Evolutionary conservation across 73 alveolate genomes (phyloP).

Genomic region (Durusdinium trenchii): DNA sequence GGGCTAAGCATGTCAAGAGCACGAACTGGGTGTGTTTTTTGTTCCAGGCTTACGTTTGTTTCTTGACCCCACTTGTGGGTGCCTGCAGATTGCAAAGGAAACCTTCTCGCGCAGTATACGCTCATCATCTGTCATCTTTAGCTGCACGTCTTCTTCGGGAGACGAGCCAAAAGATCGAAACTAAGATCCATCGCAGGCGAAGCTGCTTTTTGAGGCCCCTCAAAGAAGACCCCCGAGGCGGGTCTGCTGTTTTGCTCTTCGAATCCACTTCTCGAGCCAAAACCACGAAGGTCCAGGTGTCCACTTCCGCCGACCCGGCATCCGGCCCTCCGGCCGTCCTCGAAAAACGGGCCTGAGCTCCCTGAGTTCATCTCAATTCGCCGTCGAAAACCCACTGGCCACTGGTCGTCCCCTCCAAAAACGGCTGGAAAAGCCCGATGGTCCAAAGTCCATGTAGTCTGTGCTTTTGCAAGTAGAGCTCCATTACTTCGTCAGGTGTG

Average conservation of each 20-base stretch:
- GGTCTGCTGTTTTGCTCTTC: not conserved
- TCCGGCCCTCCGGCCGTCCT: too few species aligned
- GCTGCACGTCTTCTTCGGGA: not conserved
- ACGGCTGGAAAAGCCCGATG: too few species aligned
- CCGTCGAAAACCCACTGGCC: too few species aligned
- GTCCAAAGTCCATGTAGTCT: too few species aligned
- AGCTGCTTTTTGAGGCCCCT: not conserved
- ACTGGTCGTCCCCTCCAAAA: too few species aligned
- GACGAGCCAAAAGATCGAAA: not conserved
- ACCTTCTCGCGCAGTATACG: not conserved
- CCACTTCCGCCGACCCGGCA: not conserved
- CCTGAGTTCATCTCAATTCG: too few species aligned
- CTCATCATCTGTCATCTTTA: not conserved
- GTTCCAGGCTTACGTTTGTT: not conserved
- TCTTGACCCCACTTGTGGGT: not conserved
- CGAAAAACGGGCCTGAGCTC: too few species aligned
- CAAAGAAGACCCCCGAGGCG: not conserved
- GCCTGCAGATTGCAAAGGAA: not conserved
- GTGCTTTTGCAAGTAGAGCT: too few species aligned
- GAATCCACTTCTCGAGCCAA: not conserved
- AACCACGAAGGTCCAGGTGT: not conserved
- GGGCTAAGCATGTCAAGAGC: too few species aligned
- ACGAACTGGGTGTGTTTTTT: not conserved
- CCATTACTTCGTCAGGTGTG: too few species aligned
- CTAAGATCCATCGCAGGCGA: not conserved